Percentiles rank a stretch among this genome's conserved stretches.
phyloP scores from a whole-genome alignment of 208 protist species.

The Trypanosoma congolense region DNA sequence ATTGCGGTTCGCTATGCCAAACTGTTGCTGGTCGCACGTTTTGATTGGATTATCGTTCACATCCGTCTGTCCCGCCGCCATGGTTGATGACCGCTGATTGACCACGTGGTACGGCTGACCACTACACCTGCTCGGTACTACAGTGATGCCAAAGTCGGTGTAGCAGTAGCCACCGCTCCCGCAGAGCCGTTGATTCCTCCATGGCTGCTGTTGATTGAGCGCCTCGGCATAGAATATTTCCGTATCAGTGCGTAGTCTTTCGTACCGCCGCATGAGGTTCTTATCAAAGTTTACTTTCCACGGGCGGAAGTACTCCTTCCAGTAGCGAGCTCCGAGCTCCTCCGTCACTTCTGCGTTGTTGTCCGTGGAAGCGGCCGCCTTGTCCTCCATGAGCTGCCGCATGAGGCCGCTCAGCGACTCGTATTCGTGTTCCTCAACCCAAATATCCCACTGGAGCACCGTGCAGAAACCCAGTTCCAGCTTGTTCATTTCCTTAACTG shows the following conservation, averaged over 20 bases:
- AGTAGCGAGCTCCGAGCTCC: neutral
- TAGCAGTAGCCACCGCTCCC: no score
- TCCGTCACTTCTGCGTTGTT: neutral
- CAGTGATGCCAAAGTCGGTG: no score
- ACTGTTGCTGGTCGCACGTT: neutral
- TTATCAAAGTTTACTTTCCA: neutral
- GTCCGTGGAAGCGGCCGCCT: no score
- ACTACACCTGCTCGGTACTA: no score
- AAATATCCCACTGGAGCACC: slow-evolving; percentile 75
- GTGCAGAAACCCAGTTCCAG: slow-evolving; percentile 88
- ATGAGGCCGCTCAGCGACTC: slow-evolving; percentile 36
- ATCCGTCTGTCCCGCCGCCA: no score
- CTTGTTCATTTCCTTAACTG: slow-evolving; percentile 79
- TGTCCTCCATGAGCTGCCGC: slow-evolving; percentile 1
- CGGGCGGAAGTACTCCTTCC: neutral
- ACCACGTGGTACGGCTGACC: neutral
- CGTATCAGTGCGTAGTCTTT: no score
- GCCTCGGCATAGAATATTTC: no score
- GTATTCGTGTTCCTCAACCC: slow-evolving; percentile 56
- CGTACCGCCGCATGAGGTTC: neutral
- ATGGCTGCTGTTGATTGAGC: no score
- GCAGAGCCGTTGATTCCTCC: no score
- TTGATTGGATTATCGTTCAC: no score
- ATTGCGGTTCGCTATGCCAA: neutral
- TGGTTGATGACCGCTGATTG: neutral